Evolutionary conservation across 768 basidiomycete genomes (phyloP), one percentile per base, ranked within the genome.

Genomic region (Candolleomyces eurysporus): DNA sequence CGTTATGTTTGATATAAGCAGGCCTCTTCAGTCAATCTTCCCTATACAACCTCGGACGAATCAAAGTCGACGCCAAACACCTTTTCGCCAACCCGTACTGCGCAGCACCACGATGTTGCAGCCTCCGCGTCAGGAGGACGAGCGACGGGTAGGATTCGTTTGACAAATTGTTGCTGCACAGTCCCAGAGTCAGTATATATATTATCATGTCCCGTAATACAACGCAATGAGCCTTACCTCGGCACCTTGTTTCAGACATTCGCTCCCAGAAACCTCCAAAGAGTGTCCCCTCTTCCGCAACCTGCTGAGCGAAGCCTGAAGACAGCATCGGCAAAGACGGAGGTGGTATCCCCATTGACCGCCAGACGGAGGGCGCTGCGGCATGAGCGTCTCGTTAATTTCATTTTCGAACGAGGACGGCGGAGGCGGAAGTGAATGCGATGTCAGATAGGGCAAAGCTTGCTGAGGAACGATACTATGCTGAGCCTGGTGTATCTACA

Each of bases 211-310:
- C 26, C 26, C 26, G 26, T 26, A 4, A 26, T 26, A 26, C 26
- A 26, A 26, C 26, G 26, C 4, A 4, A 26, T 26, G 4, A 26
- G 26, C 26, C 26, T 62, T 62, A 88, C 91, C 80, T 92, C 83
- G 46, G 94, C 88, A 64, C 85, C 83, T 68, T 84, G 81, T 75
- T 90, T 92, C 64, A 94, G 78, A 73, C 95, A 95, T 70, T 92
- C 88, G 72, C 90, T 89, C 8, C 88, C 91, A 55, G 89, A 89
- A 96, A 58, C 93, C 93, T 74, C 93, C 94, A 70, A 96, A 96
- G 76, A 9, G 92, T 94, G 87, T 70, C 94, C 84, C 51, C 78
- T 78, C 69, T 90, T 79, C 11, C 90, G 91, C 21, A 30, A 26
- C 82, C n/a, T 71, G 65, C 16, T 68, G 64, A 11, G 69, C 51